Evolutionary conservation across 2,329 filamentous ascomycete species (phyloP).

Genomic region (Alternaria novae-zelandiae): DNA sequence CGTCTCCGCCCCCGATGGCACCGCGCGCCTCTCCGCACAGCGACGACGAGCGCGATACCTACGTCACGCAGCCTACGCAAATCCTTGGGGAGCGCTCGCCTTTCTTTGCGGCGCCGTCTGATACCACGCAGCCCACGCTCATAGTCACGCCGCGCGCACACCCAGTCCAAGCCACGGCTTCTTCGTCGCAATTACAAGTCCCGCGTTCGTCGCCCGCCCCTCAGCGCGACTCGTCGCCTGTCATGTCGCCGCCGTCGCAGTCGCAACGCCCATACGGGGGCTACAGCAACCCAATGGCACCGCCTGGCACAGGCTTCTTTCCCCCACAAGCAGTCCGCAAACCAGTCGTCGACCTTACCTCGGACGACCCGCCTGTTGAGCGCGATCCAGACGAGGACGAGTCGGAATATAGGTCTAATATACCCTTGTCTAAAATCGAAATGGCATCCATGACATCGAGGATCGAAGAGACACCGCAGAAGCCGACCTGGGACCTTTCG

Average conservation of each 20-base stretch:
- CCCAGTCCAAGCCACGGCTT: constrained; percentile 28
- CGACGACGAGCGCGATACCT: constrained; percentile 58
- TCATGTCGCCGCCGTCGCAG: constrained; percentile 49
- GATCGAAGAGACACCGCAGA: constrained; percentile 46
- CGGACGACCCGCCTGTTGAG: constrained; percentile 59
- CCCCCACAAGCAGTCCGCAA: constrained; percentile 52
- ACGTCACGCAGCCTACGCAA: constrained; percentile 52
- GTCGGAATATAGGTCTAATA: constrained; percentile 58
- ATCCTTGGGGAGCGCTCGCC: constrained; percentile 35
- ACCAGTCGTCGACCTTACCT: constrained; percentile 48
- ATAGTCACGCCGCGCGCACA: constrained; percentile 55
- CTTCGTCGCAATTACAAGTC: constrained; percentile 70
- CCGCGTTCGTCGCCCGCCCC: constrained; percentile 81
- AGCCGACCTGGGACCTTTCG: constrained; percentile 37
- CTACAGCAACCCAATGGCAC: constrained; percentile 70
- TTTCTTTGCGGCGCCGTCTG: constrained; percentile 31
- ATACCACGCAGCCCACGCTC: constrained; percentile 67
- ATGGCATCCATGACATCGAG: constrained; percentile 26
- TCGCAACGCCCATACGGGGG: constrained; percentile 75
- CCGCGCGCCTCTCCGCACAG: constrained; percentile 42
- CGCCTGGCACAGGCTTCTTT: constrained; percentile 73
- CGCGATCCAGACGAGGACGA: constrained; percentile 52
- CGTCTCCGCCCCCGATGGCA: constrained; percentile 33
- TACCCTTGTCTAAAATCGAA: constrained; percentile 65
- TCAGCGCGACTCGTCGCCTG: constrained; percentile 50